Conservation (phyloP, 2,329 filamentous ascomycete species). For the Neonectria sp. region DNA sequence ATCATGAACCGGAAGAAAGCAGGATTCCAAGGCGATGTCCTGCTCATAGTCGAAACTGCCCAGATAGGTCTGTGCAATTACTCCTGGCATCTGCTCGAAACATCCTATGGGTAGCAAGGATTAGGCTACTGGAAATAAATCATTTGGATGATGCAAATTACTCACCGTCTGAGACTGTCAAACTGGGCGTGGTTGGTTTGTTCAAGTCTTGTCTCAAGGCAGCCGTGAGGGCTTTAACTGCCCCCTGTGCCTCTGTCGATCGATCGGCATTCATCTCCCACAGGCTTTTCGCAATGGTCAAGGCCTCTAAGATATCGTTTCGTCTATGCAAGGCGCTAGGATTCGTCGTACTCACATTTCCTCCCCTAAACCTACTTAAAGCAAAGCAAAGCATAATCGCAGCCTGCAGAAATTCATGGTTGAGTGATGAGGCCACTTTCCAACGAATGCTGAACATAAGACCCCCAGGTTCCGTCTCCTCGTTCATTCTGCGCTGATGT, state of each 20-base stretch:
- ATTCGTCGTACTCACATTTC: neutral
- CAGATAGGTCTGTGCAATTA: neutral
- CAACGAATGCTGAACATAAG: slow-evolving; percentile 40
- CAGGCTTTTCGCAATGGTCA: neutral
- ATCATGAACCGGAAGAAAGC: slow-evolving; percentile 22
- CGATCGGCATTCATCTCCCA: slow-evolving; percentile 19
- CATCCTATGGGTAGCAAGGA: neutral
- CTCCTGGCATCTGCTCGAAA: neutral
- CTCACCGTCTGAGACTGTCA: neutral
- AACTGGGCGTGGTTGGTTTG: too few relatives aligned
- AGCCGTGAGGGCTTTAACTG: slow-evolving; percentile 12
- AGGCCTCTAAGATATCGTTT: slow-evolving; percentile 3
- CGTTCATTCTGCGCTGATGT: slow-evolving; percentile 35
- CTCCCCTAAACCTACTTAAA: slow-evolving; percentile 20
- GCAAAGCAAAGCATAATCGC: slow-evolving; percentile 40
- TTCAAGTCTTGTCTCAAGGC: neutral
- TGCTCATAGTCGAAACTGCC: slow-evolving; percentile 31
- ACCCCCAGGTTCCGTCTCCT: slow-evolving; percentile 37
- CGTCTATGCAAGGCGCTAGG: neutral
- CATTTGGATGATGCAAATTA: neutral
- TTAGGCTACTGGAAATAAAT: neutral
- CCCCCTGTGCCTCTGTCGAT: slow-evolving; percentile 19
- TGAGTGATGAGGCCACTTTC: slow-evolving; percentile 36
- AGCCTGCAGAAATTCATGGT: slow-evolving; percentile 37
- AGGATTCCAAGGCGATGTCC: slow-evolving; percentile 31